Evolutionary conservation across 148 eudicot genomes (phyloP).

Genomic region (Chenopodium berlandieri): DNA sequence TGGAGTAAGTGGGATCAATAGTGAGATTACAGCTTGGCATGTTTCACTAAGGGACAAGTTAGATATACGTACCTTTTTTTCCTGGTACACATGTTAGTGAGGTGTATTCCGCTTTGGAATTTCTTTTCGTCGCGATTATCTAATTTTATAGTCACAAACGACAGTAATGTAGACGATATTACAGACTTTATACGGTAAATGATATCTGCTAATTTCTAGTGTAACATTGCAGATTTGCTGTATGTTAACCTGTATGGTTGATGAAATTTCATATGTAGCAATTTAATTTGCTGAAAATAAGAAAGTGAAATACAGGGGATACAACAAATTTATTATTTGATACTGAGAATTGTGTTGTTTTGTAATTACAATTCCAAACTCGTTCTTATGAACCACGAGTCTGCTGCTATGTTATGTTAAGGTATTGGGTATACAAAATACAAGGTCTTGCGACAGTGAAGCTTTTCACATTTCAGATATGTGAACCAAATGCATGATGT

Average conservation of each 20-base stretch:
- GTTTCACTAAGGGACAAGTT: slow-evolving; percentile 42
- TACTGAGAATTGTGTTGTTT: neutral
- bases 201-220: too few relatives aligned
- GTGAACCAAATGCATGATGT: neutral
- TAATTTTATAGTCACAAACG: too few relatives aligned
- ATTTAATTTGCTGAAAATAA: neutral
- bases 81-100: neutral
- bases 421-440: too few relatives aligned
- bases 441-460: neutral
- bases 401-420: neutral
- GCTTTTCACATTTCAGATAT: neutral
- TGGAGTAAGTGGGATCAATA: slow-evolving; percentile 9
- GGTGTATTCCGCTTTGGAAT: neutral
- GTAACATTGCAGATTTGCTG: too few relatives aligned
- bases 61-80: slow-evolving; percentile 21
- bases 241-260: too few relatives aligned
- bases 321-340: neutral
- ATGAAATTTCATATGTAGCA: too few relatives aligned
- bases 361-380: neutral
- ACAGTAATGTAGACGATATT: too few relatives aligned
- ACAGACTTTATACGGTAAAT: too few relatives aligned
- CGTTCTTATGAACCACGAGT: neutral
- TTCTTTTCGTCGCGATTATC: neutral
- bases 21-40: slow-evolving; percentile 37
- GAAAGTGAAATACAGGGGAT: neutral